Percentiles rank a stretch among this genome's conserved stretches.
Evolutionary conservation across 495 filamentous ascomycete species (phyloP).

Genomic region (Penicillium dipodomyicola): DNA sequence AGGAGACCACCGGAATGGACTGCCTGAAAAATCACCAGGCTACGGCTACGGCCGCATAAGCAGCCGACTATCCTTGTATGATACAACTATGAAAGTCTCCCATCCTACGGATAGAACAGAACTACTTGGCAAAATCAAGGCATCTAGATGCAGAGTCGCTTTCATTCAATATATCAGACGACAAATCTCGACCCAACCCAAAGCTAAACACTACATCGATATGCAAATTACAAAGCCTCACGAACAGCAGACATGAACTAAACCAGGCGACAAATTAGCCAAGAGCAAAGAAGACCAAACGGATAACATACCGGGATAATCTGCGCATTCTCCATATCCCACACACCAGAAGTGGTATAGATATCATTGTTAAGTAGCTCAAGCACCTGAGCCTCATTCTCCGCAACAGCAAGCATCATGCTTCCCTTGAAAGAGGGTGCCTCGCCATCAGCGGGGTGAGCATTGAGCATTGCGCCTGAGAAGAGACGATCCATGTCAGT

Average conservation of each 20-base stretch:
- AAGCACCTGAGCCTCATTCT: constrained; percentile 65
- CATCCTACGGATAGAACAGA: background rate
- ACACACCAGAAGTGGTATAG: constrained; percentile 68
- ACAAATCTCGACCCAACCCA: background rate
- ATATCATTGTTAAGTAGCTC: constrained; percentile 67
- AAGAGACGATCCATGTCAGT: background rate
- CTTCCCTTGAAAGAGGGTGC: constrained; percentile 66
- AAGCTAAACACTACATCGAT: background rate
- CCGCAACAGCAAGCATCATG: constrained; percentile 60
- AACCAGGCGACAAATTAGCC: constrained; percentile 7
- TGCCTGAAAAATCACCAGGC: too few species aligned
- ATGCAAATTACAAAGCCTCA: constrained; percentile 20
- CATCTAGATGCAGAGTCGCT: background rate
- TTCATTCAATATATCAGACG: background rate
- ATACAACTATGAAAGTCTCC: background rate
- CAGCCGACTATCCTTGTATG: too few species aligned
- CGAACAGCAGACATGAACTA: constrained; percentile 45
- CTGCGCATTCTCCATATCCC: constrained; percentile 76
- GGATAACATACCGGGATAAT: constrained; percentile 43
- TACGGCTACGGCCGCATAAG: too few species aligned
- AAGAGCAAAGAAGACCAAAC: background rate
- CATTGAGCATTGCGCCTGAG: constrained; percentile 69
- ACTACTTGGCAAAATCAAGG: background rate
- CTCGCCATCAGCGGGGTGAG: constrained; percentile 61
- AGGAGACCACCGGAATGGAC: too few species aligned